These are phyloP conservation scores for Teratosphaeria destructans DNA, from an alignment of 2,329 filamentous ascomycete genomes.

Conservation along the genomic window DNA sequence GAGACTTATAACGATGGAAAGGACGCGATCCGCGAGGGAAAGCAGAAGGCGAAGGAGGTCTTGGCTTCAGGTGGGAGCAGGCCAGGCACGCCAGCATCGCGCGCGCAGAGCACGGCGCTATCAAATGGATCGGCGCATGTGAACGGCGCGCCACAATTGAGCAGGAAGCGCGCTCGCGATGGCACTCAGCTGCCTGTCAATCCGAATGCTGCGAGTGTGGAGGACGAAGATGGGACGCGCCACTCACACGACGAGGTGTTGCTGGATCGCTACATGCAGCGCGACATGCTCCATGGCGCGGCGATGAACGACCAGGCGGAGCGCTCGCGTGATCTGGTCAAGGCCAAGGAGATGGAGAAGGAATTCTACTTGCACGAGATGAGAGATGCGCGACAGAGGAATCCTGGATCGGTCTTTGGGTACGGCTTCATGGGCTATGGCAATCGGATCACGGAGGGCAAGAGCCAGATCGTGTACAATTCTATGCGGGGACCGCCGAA, in stretches of 20 bases:
- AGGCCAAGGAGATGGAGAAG: conserved; percentile 55
- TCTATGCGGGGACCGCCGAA: conserved; percentile 64
- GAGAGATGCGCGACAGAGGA: conserved; percentile 48
- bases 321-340: conserved; percentile 37
- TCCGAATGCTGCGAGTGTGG: neutral
- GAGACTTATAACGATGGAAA: neutral
- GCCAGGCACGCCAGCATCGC: conserved; percentile 25
- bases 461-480: conserved; percentile 67
- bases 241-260: conserved; percentile 26
- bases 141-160: conserved; percentile 39
- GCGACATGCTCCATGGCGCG: conserved; percentile 50
- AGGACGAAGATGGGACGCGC: conserved; percentile 2
- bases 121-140: conserved; percentile 21
- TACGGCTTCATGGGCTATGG: conserved; percentile 69
- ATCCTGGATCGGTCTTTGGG: conserved; percentile 52
- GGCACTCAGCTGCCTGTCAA: conserved; percentile 35
- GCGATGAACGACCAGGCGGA: conserved; percentile 40
- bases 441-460: conserved; percentile 70
- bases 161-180: conserved; percentile 50
- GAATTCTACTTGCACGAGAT: conserved; percentile 57
- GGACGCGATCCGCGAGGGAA: conserved; percentile 43
- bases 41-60: conserved; percentile 50
- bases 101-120: conserved; percentile 1
- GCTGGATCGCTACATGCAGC: conserved; percentile 54
- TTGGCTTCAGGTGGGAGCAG: conserved; percentile 43